phyloP scores from a whole-genome alignment of 257 asterid species.

The Fraxinus excelsior region DNA sequence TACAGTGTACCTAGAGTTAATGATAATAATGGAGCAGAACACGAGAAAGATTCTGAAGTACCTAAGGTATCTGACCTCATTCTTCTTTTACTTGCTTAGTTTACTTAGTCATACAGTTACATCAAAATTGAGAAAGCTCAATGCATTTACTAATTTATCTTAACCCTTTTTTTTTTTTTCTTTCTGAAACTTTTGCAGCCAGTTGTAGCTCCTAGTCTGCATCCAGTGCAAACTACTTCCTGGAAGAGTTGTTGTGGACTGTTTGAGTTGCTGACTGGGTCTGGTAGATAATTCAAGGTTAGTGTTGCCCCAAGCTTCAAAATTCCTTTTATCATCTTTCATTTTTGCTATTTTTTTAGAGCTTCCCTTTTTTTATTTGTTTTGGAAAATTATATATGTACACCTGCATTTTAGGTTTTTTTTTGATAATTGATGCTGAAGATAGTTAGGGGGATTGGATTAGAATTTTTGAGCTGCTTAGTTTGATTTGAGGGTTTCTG shows the following conservation, averaged over 20 bases:
- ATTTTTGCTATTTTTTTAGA: neutral
- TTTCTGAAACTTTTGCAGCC: conserved; percentile 43
- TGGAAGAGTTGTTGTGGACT: conserved; percentile 78
- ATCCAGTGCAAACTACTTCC: conserved; percentile 51
- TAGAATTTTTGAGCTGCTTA: neutral
- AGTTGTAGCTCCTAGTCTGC: conserved; percentile 32
- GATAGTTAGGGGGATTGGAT: conserved; percentile 3
- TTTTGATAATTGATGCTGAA: conserved; percentile 2
- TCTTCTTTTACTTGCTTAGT: conserved; percentile 8
- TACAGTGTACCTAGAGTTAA: conserved; percentile 23
- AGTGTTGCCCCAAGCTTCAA: conserved; percentile 3
- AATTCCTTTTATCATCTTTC: neutral
- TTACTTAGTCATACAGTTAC: neutral
- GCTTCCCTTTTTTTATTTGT: no score
- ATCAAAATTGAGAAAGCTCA: neutral
- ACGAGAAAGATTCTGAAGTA: conserved; percentile 35
- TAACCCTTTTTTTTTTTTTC: neutral
- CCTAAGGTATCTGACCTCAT: conserved; percentile 45
- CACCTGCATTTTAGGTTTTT: conserved; percentile 8
- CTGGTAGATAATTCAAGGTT: conserved; percentile 41
- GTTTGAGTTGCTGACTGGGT: conserved; percentile 45
- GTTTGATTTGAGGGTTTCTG: neutral
- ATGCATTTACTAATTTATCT: conserved; percentile 2
- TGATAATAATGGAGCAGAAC: conserved; percentile 14
- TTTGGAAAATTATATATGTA: no score